These are phyloP conservation scores for Babesia microti DNA, from an alignment of 169 alveolate species.

Conservation along the genomic window DNA sequence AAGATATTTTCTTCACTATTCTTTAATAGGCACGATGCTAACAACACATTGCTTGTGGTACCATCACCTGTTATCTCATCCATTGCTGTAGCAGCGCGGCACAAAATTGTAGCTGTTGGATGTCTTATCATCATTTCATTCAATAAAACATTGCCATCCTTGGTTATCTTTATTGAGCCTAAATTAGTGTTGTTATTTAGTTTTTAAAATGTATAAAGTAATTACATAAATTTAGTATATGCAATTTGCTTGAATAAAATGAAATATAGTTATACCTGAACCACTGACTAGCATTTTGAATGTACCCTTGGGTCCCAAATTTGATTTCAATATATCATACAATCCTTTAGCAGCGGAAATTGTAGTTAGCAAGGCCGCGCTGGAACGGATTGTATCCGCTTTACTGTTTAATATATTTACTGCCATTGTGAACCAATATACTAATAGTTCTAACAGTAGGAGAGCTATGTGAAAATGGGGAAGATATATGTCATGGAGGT, in stretches of 20 bases:
- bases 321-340: slow-evolving; percentile 87
- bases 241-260: background rate
- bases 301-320: slow-evolving; percentile 98
- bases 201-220: background rate
- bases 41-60: slow-evolving; percentile 89
- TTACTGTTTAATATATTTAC: slow-evolving; percentile 78
- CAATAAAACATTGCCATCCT: slow-evolving; percentile 92
- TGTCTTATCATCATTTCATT: slow-evolving; percentile 97
- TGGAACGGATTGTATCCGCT: slow-evolving; percentile 90
- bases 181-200: background rate
- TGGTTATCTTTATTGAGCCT: slow-evolving; percentile 86
- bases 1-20: slow-evolving; percentile 54
- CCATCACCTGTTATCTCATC: slow-evolving; percentile 99
- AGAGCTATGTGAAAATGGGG: background rate
- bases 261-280: slow-evolving; percentile 54
- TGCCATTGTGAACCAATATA: slow-evolving; percentile 36
- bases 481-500: too few relatives aligned
- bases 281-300: slow-evolving; percentile 96
- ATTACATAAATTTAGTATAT: slow-evolving; percentile 28
- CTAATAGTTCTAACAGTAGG: too few relatives aligned
- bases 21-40: slow-evolving; percentile 86
- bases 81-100: slow-evolving; percentile 96
- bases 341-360: slow-evolving; percentile 94
- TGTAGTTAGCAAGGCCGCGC: slow-evolving; percentile 91
- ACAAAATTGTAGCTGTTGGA: slow-evolving; percentile 98